A percentile compares a stretch with the other conserved stretches of the same genome.
phyloP scores from a whole-genome alignment of 345 rosid genomes.

The Clausena lansium region DNA sequence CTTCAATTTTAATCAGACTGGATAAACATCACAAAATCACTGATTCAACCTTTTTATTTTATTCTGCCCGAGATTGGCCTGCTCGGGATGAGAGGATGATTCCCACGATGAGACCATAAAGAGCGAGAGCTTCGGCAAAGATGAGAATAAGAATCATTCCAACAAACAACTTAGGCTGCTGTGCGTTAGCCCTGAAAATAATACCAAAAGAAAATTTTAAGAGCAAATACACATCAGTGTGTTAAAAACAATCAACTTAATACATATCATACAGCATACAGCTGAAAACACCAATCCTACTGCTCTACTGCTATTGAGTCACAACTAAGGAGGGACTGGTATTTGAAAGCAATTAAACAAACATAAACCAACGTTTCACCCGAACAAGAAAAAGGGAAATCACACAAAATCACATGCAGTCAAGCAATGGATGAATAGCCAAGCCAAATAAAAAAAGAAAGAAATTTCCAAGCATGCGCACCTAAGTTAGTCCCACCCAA shows the following conservation, averaged over 20 bases:
- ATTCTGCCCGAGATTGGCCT: conserved; percentile 51
- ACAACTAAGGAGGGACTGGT: not conserved
- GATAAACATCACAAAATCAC: not conserved
- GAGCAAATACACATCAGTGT: not conserved
- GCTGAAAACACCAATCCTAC: not conserved
- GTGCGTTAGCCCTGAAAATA: conserved; percentile 40
- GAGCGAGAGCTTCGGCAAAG: conserved; percentile 45
- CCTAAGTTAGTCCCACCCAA: not conserved
- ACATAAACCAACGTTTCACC: not conserved
- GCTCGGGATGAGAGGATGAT: conserved; percentile 52
- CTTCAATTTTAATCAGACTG: not conserved
- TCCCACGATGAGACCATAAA: conserved; percentile 48
- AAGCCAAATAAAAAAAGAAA: not conserved
- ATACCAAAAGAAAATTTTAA: not conserved
- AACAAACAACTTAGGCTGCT: conserved; percentile 46
- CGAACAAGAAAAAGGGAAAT: not conserved
- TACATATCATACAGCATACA: not conserved
- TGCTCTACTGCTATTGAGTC: not conserved
- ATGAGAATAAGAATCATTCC: conserved; percentile 49
- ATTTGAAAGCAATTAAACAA: not conserved
- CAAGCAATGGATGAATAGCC: not conserved
- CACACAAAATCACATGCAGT: not conserved
- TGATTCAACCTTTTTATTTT: not conserved
- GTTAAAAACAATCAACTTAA: not conserved
- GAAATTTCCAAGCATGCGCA: not conserved